phyloP scores from a whole-genome alignment of 2,329 filamentous ascomycete genomes.

The Paecilomyces dactylethromorphus region DNA sequence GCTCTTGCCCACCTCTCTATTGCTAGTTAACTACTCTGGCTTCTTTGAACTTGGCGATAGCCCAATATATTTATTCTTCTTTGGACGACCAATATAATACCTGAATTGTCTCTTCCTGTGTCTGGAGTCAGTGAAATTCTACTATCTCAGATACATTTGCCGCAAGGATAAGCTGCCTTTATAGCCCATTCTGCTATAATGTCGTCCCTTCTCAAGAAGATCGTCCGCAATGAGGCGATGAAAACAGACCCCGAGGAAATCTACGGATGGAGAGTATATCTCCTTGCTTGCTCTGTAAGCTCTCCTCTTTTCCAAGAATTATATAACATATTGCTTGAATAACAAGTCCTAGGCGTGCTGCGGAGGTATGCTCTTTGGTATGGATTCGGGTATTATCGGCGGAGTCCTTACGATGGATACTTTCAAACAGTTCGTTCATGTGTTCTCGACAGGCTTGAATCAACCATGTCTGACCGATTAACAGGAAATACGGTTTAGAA shows the following conservation, averaged over 20 bases:
- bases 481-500: constrained; percentile 48
- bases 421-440: constrained; percentile 45
- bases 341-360: constrained; percentile 49
- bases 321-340: constrained; percentile 2
- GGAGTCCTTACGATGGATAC: constrained; percentile 57
- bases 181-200: constrained; percentile 23
- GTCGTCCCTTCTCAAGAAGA: constrained; percentile 43
- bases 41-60: neutral
- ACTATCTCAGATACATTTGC: neutral
- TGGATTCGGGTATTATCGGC: constrained; percentile 62
- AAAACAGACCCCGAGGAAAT: constrained; percentile 60
- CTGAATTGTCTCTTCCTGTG: constrained; percentile 4
- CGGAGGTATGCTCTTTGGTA: constrained; percentile 62
- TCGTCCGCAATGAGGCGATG: constrained; percentile 67
- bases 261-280: constrained; percentile 64
- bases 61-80: neutral
- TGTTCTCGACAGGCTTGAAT: neutral
- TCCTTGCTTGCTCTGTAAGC: constrained; percentile 52
- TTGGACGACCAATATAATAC: neutral
- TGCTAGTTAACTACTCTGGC: neutral
- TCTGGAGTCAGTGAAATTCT: constrained; percentile 10
- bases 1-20: neutral
- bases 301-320: neutral
- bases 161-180: neutral
- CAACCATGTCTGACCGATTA: constrained; percentile 14